These are phyloP conservation scores for Staphylotrichum tortipilum DNA, from an alignment of 495 filamentous ascomycete species.

Conservation along the genomic window DNA sequence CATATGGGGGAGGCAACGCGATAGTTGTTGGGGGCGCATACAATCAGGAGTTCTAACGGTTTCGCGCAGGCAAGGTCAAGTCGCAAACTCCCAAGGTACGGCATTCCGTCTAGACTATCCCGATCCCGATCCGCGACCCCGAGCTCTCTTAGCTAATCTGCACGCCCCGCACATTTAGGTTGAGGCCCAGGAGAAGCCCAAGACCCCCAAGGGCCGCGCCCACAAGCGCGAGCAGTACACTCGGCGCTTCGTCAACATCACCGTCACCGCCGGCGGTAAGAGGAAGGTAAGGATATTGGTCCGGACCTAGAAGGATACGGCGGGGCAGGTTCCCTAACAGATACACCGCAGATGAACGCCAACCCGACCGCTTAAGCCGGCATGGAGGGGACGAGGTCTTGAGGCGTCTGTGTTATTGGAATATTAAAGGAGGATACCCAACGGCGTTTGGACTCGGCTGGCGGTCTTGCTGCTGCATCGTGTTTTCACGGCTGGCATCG, in stretches of 20 bases:
- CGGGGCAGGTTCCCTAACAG: background rate
- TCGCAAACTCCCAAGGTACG: slow-evolving; percentile 44
- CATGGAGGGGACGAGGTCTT: background rate
- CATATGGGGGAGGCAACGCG: no score
- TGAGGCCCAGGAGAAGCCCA: slow-evolving; percentile 81
- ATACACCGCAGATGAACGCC: slow-evolving; percentile 37
- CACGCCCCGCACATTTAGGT: slow-evolving; percentile 42
- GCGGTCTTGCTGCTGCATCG: background rate
- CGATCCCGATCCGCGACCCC: background rate
- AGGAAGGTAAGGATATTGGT: slow-evolving; percentile 89
- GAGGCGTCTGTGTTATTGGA: background rate
- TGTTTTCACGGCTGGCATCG: background rate
- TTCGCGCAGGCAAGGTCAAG: slow-evolving; percentile 36
- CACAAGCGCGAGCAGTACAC: slow-evolving; percentile 97
- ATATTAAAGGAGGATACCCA: background rate
- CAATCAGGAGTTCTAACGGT: background rate
- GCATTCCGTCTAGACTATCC: background rate
- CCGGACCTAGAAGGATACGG: no score
- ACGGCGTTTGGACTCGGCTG: slow-evolving; percentile 9
- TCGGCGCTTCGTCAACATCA: slow-evolving; percentile 97
- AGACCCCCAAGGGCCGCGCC: slow-evolving; percentile 92
- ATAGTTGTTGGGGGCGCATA: background rate
- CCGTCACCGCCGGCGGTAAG: slow-evolving; percentile 91
- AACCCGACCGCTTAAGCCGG: slow-evolving; percentile 41
- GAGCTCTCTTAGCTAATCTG: background rate